A percentile compares a stretch with the other conserved stretches of the same genome.
phyloP scores from a whole-genome alignment of 345 rosid species.

The Xanthoceras sorbifolium region DNA sequence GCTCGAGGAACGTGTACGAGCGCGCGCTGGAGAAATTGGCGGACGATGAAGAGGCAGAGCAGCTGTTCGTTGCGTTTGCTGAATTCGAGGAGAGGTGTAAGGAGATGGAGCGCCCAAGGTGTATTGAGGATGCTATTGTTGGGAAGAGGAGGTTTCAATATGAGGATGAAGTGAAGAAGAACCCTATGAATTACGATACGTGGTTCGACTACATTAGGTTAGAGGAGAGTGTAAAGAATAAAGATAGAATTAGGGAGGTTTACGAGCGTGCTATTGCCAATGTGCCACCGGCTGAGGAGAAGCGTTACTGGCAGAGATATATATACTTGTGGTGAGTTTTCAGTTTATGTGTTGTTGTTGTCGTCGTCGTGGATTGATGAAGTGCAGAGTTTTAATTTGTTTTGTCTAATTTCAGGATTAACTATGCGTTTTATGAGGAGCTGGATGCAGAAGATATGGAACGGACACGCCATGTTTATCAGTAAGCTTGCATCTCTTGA shows the following conservation, averaged over 20 bases:
- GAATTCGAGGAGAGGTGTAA: conserved; percentile 89
- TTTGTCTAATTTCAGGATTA: conserved; percentile 51
- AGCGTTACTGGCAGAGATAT: conserved; percentile 90
- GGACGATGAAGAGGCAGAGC: conserved; percentile 84
- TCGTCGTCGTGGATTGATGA: not conserved
- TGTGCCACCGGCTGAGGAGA: conserved; percentile 83
- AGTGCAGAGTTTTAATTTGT: conserved; percentile 3
- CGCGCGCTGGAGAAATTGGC: conserved; percentile 72
- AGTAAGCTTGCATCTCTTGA: conserved; percentile 36
- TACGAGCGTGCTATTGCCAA: conserved; percentile 88
- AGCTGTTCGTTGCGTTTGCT: conserved; percentile 75
- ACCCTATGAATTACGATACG: conserved; percentile 67
- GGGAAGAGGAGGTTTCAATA: conserved; percentile 92
- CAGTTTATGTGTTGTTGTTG: not conserved
- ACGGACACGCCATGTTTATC: conserved; percentile 68
- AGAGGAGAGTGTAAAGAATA: conserved; percentile 74
- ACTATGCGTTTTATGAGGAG: conserved; percentile 86
- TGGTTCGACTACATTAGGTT: conserved; percentile 86
- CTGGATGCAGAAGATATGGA: conserved; percentile 77
- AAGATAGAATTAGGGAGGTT: conserved; percentile 67
- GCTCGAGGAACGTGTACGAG: conserved; percentile 72
- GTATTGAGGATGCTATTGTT: conserved; percentile 86
- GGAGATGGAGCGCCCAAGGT: conserved; percentile 72
- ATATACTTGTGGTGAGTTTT: conserved; percentile 76
- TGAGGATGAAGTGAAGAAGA: conserved; percentile 86